These are phyloP conservation scores for Alloteropsis angusta DNA, from an alignment of 202 grass and related monocot genomes.

Conservation along the genomic window DNA sequence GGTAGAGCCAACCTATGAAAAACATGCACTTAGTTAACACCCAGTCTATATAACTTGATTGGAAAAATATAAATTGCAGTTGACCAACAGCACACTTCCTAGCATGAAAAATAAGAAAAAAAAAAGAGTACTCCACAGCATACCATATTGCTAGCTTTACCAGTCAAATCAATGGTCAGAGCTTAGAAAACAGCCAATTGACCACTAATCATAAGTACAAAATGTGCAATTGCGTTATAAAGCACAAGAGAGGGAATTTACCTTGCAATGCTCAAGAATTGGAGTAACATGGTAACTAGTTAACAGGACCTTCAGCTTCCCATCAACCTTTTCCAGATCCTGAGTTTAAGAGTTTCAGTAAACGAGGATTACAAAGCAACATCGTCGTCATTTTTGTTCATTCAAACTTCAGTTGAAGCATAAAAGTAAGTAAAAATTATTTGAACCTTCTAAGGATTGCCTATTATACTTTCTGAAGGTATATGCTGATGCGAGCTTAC, in stretches of 20 bases:
- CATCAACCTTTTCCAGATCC: constrained; percentile 71
- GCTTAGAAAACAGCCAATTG: background rate
- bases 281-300: constrained; percentile 79
- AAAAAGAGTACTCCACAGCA: background rate
- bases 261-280: constrained; percentile 95
- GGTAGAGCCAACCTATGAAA: constrained; percentile 66
- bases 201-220: background rate
- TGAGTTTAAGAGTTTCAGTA: constrained; percentile 33
- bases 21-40: constrained; percentile 19
- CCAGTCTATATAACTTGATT: background rate
- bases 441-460: background rate
- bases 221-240: background rate
- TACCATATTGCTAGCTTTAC: background rate
- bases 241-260: constrained; percentile 18
- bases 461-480: background rate
- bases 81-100: constrained; percentile 4
- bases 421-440: constrained; percentile 11
- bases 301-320: constrained; percentile 63
- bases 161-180: background rate
- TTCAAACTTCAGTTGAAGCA: constrained; percentile 23
- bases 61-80: background rate
- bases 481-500: constrained; percentile 33
- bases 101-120: background rate
- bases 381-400: background rate
- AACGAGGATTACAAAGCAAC: constrained; percentile 3